Conservation (phyloP, 352 stramenopile species). For the Phytophthora citricola region DNA sequence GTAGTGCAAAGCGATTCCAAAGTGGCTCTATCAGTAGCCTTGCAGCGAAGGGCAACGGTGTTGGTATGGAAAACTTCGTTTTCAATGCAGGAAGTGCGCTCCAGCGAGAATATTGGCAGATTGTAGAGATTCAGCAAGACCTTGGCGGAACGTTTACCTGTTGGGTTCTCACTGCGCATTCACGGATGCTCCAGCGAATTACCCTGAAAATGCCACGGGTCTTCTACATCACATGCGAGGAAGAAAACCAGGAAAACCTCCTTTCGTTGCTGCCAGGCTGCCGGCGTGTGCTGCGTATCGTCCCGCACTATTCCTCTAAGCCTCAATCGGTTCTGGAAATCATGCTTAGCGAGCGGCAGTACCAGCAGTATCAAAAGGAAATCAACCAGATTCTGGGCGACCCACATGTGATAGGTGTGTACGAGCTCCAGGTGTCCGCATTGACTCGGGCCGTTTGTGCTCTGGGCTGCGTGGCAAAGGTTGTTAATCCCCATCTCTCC, state of each 20-base stretch:
- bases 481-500: conserved; percentile 59
- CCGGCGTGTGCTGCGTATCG: conserved; percentile 60
- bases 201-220: conserved; percentile 73
- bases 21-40: conserved; percentile 26
- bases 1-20: conserved; percentile 50
- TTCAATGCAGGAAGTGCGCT: conserved; percentile 63
- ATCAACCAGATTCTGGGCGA: conserved; percentile 85
- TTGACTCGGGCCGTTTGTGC: conserved; percentile 90
- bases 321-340: conserved; percentile 72
- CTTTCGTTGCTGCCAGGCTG: conserved; percentile 58
- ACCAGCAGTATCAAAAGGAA: conserved; percentile 77
- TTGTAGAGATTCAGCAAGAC: conserved; percentile 85
- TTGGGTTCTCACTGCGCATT: conserved; percentile 95
- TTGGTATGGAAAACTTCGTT: conserved; percentile 87
- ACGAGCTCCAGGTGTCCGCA: conserved; percentile 93
- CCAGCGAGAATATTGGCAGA: conserved; percentile 77
- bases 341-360: conserved; percentile 73
- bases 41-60: conserved; percentile 39
- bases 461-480: conserved; percentile 90
- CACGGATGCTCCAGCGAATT: conserved; percentile 76
- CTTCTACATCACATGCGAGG: conserved; percentile 71
- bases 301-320: conserved; percentile 63
- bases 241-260: conserved; percentile 84
- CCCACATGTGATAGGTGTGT: conserved; percentile 88
- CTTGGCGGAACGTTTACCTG: conserved; percentile 90